Evolutionary conservation across 345 rosid species (phyloP), one percentile per base, ranked within the genome.

Genomic region (Jatropha curcas): DNA sequence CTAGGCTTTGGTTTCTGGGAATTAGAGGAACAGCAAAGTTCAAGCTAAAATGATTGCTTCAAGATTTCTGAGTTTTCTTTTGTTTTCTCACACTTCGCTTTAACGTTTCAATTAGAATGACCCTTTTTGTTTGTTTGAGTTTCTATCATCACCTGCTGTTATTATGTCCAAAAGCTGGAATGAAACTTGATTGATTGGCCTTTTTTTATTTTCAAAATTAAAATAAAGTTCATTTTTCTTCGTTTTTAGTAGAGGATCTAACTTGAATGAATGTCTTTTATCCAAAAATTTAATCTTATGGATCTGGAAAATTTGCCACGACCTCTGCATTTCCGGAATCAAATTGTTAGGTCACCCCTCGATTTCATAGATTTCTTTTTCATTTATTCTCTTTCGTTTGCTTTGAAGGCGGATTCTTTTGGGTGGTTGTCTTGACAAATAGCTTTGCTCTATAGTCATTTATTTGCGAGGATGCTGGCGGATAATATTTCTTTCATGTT

Each of bases 401-500:
- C n/a, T n/a, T n/a, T n/a, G n/a, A n/a, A 35, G 50, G n/a, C 46
- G 16, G 27, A 61, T 41, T 64, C 45, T 41, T 41, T 11, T 25
- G 31, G 52, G 51, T 17, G 13, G 68, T 41, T 64, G n/a, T n/a
- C n/a, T n/a, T n/a, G n/a, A n/a, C n/a, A n/a, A n/a, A n/a, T n/a
- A n/a, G n/a, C n/a, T n/a, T n/a, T n/a, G n/a, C n/a, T n/a, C n/a
- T n/a, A n/a, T n/a, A n/a, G n/a, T n/a, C n/a, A 28, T 6, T 22
- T 39, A 64, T 28, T 20, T 0, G 25, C 8, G 64, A 57, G 50
- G 28, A 12, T 52, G 60, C 19, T 13, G n/a, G 66, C 22, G 56
- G 30, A 13, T 74, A 56, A 50, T 50, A 25, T 73, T 64, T 24
- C 53, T 60, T 33, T 41, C 31, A 59, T 59, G 24, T 31, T 76